Conservation (phyloP, 495 filamentous ascomycete species). For the Aspergillus incahuasiensis region DNA sequence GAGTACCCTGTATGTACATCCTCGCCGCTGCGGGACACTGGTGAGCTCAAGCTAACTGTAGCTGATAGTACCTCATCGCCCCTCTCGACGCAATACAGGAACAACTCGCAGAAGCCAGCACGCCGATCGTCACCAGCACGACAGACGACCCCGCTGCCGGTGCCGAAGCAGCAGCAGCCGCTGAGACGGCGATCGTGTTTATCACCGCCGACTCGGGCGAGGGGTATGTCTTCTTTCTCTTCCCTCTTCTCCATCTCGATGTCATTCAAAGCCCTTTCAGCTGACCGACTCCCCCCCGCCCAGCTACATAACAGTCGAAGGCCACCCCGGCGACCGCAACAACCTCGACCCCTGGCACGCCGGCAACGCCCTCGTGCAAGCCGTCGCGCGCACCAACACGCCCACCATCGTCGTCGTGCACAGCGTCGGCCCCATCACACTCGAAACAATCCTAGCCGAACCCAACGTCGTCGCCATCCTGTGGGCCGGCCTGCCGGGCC, state of each 20-base stretch:
- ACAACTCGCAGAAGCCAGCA: constrained; percentile 39
- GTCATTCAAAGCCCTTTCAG: too few relatives aligned
- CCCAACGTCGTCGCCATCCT: constrained; percentile 62
- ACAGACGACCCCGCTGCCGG: constrained; percentile 48
- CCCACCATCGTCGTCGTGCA: constrained; percentile 63
- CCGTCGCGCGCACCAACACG: constrained; percentile 50
- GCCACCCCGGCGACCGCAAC: constrained; percentile 47
- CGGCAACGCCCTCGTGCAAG: constrained; percentile 52
- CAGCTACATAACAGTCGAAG: constrained; percentile 57
- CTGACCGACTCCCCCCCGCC: neutral
- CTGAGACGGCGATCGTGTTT: constrained; percentile 60
- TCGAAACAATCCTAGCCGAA: constrained; percentile 52
- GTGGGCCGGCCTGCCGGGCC: constrained; percentile 57
- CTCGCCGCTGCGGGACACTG: neutral
- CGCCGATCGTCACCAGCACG: constrained; percentile 39
- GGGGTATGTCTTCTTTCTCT: constrained; percentile 36
- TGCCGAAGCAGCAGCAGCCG: constrained; percentile 44
- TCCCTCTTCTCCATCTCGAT: neutral
- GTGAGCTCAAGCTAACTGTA: neutral
- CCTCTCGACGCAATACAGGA: constrained; percentile 52
- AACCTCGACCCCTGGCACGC: constrained; percentile 47
- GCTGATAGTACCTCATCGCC: constrained; percentile 46
- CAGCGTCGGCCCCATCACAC: constrained; percentile 54
- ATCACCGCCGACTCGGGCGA: constrained; percentile 64
- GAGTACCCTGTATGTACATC: constrained; percentile 42